Percentiles rank a stretch among this genome's conserved stretches.
phyloP scores from a whole-genome alignment of 202 grass and related monocot species.

The Panicum virgatum region DNA sequence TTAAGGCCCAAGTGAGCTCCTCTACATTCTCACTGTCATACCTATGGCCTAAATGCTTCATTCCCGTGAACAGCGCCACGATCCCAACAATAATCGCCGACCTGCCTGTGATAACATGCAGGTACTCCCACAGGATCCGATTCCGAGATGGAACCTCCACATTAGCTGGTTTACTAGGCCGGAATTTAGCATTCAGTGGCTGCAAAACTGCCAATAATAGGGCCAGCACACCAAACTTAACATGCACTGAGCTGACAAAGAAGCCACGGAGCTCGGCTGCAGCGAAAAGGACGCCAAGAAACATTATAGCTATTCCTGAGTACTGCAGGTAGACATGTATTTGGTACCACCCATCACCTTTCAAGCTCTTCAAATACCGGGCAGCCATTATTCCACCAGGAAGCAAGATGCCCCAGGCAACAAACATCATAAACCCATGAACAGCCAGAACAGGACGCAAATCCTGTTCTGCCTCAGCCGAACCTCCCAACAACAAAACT shows the following conservation, averaged over 20 bases:
- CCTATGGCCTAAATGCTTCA: slow-evolving; percentile 78
- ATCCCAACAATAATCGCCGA: slow-evolving; percentile 64
- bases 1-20: slow-evolving; percentile 73
- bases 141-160: slow-evolving; percentile 49
- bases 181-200: slow-evolving; percentile 77
- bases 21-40: slow-evolving; percentile 82
- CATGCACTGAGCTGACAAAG: slow-evolving; percentile 62
- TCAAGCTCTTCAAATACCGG: slow-evolving; percentile 79
- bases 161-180: slow-evolving; percentile 55
- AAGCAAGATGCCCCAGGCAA: slow-evolving; percentile 87
- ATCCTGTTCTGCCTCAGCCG: slow-evolving; percentile 74
- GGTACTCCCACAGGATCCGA: slow-evolving; percentile 82
- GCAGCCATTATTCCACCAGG: slow-evolving; percentile 80
- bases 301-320: slow-evolving; percentile 72
- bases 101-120: slow-evolving; percentile 81
- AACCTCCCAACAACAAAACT: slow-evolving; percentile 69
- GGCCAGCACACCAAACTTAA: slow-evolving; percentile 79
- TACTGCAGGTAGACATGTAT: slow-evolving; percentile 90
- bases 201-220: slow-evolving; percentile 62
- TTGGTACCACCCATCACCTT: slow-evolving; percentile 78
- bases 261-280: slow-evolving; percentile 67
- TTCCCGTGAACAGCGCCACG: slow-evolving; percentile 65
- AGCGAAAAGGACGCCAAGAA: slow-evolving; percentile 80
- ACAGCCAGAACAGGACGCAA: slow-evolving; percentile 69
- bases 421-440: slow-evolving; percentile 97